These are phyloP conservation scores for Phyllostachys edulis DNA, from an alignment of 176 grass and related monocot species.

Conservation along the genomic window DNA sequence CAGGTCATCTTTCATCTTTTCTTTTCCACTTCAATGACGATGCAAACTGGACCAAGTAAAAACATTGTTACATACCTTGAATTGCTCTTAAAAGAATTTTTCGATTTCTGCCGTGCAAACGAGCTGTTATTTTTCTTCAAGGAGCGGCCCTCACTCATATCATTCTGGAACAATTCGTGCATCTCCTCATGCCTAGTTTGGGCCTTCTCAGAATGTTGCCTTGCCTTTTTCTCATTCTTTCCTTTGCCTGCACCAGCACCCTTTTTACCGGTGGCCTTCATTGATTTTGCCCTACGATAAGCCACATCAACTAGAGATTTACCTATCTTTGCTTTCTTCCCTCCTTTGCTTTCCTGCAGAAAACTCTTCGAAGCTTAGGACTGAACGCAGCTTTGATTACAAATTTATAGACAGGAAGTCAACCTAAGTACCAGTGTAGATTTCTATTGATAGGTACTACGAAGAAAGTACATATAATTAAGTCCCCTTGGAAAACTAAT, in stretches of 20 bases:
- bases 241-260: slow-evolving; percentile 41
- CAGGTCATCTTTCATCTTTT: neutral
- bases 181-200: slow-evolving; percentile 76
- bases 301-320: slow-evolving; percentile 75
- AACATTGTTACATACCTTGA: slow-evolving; percentile 60
- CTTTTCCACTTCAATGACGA: neutral
- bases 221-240: slow-evolving; percentile 49
- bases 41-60: neutral
- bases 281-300: slow-evolving; percentile 75
- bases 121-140: slow-evolving; percentile 45
- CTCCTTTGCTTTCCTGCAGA: slow-evolving; percentile 53
- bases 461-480: neutral
- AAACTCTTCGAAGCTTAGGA: slow-evolving; percentile 19
- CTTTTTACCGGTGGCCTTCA: slow-evolving; percentile 60
- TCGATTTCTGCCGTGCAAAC: slow-evolving; percentile 51
- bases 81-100: slow-evolving; percentile 96
- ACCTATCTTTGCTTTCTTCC: too few relatives aligned
- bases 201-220: slow-evolving; percentile 49
- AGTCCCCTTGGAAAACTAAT: neutral
- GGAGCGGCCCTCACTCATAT: slow-evolving; percentile 69
- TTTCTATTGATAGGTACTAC: too few relatives aligned
- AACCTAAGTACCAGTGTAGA: neutral
- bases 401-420: neutral
- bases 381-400: neutral
- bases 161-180: slow-evolving; percentile 84